Evolutionary conservation across 306 rosid species (phyloP).

Genomic region (Pyrus betulifolia): DNA sequence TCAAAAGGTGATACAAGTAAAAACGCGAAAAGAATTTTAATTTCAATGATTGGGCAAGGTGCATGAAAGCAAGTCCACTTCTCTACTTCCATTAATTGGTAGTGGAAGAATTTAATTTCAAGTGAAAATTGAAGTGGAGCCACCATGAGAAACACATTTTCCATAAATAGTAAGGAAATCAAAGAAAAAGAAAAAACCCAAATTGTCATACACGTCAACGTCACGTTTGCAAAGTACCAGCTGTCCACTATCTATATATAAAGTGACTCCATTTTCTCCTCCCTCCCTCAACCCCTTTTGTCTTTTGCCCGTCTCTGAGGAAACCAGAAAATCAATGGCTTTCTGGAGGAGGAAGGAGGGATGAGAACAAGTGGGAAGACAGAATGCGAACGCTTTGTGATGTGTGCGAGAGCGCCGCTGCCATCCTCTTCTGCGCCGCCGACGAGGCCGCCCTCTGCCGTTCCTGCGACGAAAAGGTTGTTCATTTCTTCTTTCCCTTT

Average conservation of each 20-base stretch:
- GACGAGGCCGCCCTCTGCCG: slow-evolving; percentile 47
- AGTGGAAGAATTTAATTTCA: too few species aligned
- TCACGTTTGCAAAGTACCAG: not conserved
- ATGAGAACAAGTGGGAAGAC: slow-evolving; percentile 5
- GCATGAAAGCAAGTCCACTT: too few species aligned
- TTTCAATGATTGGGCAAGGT: too few species aligned
- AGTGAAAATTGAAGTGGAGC: not conserved
- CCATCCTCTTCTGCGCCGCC: slow-evolving; percentile 44
- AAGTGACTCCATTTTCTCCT: not conserved
- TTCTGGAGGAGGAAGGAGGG: slow-evolving; percentile 6
- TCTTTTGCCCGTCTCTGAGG: not conserved
- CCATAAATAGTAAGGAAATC: not conserved
- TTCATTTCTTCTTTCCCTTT: too few species aligned
- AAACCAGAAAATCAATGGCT: slow-evolving; percentile 1
- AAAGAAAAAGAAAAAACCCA: not conserved
- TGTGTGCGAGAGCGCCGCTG: slow-evolving; percentile 41
- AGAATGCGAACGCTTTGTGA: slow-evolving; percentile 46
- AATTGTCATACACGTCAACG: not conserved
- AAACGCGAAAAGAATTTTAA: too few species aligned
- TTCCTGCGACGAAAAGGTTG: slow-evolving; percentile 42
- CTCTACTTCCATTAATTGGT: too few species aligned
- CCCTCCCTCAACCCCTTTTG: not conserved
- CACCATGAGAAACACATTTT: not conserved
- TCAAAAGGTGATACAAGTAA: too few species aligned
- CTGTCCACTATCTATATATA: not conserved